A percentile compares a stretch with the other conserved stretches of the same genome.
phyloP scores from a whole-genome alignment of 225 moss, liverwort and hornwort genomes.

The Physcomitrellopsis africana region DNA sequence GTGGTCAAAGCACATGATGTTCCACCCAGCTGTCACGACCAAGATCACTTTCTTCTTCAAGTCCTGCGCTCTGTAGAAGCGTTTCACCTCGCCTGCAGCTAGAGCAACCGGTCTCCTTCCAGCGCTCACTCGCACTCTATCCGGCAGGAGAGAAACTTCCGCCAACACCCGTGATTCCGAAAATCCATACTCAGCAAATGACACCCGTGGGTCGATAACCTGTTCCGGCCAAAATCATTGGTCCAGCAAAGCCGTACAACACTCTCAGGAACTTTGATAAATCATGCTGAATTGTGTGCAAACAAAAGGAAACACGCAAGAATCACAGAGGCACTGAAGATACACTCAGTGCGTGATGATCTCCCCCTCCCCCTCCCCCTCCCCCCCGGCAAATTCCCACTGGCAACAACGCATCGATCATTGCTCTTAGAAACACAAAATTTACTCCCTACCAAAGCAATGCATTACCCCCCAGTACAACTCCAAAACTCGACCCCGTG shows the following conservation, averaged over 20 bases:
- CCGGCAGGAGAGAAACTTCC: conserved; percentile 88
- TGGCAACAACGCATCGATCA: not conserved
- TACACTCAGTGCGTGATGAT: not conserved
- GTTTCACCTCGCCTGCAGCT: conserved; percentile 73
- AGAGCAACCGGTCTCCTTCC: conserved; percentile 92
- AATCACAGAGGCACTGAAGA: not conserved
- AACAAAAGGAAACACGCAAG: conserved; percentile 1
- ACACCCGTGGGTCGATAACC: conserved; percentile 78
- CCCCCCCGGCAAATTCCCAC: not conserved
- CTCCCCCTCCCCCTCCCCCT: not conserved
- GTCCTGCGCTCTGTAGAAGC: conserved; percentile 57
- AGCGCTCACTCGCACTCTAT: conserved; percentile 78
- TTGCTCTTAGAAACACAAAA: not conserved
- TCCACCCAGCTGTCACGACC: conserved; percentile 91
- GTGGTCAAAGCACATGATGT: conserved; percentile 93
- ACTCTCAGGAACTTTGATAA: not conserved
- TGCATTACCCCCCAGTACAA: not conserved
- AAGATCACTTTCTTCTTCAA: conserved; percentile 79
- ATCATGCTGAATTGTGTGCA: not conserved
- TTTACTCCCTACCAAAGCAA: not conserved
- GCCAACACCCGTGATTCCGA: conserved; percentile 76
- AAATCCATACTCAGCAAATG: conserved; percentile 73
- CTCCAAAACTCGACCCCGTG: not conserved
- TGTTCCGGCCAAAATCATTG: conserved; percentile 29
- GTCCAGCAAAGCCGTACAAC: conserved; percentile 20